A percentile compares a stretch with the other conserved stretches of the same genome.
phyloP scores from a whole-genome alignment of 2,329 filamentous ascomycete genomes.

The Epichloe sp. region DNA sequence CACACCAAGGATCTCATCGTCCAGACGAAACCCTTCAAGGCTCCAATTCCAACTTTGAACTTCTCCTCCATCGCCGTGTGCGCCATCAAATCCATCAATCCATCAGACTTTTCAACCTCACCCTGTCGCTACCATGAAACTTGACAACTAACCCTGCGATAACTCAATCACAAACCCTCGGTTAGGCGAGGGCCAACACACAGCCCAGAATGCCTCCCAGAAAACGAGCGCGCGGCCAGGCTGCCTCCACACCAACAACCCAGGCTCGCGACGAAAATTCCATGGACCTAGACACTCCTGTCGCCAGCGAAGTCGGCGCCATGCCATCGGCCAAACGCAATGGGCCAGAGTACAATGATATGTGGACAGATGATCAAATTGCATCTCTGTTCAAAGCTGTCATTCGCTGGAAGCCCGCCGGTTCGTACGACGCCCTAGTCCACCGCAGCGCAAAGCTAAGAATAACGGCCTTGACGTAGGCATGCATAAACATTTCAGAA shows the following conservation, averaged over 20 bases:
- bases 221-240: constrained; percentile 48
- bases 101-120: not conserved
- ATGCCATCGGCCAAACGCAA: constrained; percentile 11
- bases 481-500: constrained; percentile 88
- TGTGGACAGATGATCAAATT: constrained; percentile 93
- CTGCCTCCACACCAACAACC: constrained; percentile 44
- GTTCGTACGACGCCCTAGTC: constrained; percentile 29
- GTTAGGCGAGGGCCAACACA: not conserved
- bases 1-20: not conserved
- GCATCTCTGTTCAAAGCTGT: constrained; percentile 86
- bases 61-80: not conserved
- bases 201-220: constrained; percentile 49
- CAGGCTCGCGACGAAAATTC: constrained; percentile 42
- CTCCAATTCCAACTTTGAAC: not conserved
- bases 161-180: not conserved
- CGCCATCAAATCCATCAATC: not conserved
- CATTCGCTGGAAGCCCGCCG: constrained; percentile 92
- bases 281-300: constrained; percentile 46
- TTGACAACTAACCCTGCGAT: not conserved
- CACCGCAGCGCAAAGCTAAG: not conserved
- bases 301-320: constrained; percentile 35
- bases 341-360: constrained; percentile 37
- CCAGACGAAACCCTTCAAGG: not conserved
- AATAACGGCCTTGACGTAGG: constrained; percentile 30
- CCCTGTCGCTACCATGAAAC: not conserved